Percentiles rank a stretch among this genome's conserved stretches.
Conservation (phyloP, 805 yeast species). For the Cyberlindnera mycetangii region DNA sequence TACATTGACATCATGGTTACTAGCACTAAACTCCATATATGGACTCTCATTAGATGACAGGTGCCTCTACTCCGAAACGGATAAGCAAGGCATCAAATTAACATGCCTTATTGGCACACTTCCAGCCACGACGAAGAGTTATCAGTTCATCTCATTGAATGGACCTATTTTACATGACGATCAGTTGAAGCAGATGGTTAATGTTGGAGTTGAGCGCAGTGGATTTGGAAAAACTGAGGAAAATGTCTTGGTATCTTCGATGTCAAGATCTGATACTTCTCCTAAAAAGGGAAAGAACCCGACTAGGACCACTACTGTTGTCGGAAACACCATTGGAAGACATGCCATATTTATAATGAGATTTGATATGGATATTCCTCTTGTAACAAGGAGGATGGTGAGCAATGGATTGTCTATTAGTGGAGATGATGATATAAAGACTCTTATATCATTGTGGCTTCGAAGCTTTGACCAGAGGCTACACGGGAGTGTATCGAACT, state of each 20-base stretch:
- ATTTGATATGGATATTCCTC: slow-evolving; percentile 28
- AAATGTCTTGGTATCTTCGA: slow-evolving; percentile 17
- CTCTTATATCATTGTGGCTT: background rate
- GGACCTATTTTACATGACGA: slow-evolving; percentile 27
- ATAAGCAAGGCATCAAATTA: slow-evolving; percentile 28
- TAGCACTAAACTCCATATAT: slow-evolving; percentile 29
- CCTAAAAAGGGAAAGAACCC: slow-evolving; percentile 25
- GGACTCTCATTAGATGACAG: slow-evolving; percentile 25
- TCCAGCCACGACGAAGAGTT: slow-evolving; percentile 33
- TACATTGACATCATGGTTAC: slow-evolving; percentile 2
- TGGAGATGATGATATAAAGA: slow-evolving; percentile 19
- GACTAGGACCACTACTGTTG: slow-evolving; percentile 24
- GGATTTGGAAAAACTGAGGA: slow-evolving; percentile 20
- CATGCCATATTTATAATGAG: slow-evolving; percentile 40
- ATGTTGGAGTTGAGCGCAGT: slow-evolving; percentile 26
- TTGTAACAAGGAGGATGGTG: slow-evolving; percentile 21
- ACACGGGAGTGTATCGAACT: background rate
- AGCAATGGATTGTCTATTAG: slow-evolving; percentile 31
- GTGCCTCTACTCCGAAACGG: background rate
- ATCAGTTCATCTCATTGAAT: slow-evolving; percentile 48
- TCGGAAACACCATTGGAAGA: slow-evolving; percentile 33
- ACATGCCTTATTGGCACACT: slow-evolving; percentile 39
- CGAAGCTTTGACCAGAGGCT: background rate
- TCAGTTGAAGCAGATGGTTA: slow-evolving; percentile 22
- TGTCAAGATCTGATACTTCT: slow-evolving; percentile 17